These are phyloP conservation scores for Ogataea hybrid DNA, from an alignment of 1,139 yeast species.

Conservation along the genomic window DNA sequence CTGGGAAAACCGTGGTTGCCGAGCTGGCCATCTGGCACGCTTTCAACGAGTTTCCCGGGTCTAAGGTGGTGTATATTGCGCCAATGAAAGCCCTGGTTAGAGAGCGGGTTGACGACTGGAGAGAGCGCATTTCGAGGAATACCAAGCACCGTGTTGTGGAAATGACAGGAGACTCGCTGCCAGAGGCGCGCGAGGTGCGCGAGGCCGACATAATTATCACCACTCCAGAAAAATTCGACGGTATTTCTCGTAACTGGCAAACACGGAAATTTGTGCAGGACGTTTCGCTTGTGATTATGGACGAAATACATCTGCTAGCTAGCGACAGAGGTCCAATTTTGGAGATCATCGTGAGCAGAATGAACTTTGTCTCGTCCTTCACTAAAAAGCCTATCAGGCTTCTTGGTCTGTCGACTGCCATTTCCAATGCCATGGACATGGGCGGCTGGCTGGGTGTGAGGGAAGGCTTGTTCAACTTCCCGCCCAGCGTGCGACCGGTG, in stretches of 20 bases:
- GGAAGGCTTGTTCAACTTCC: constrained; percentile 88
- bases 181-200: constrained; percentile 81
- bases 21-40: constrained; percentile 98
- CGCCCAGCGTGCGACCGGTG: constrained; percentile 95
- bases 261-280: constrained; percentile 90
- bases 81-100: constrained; percentile 99
- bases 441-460: constrained; percentile 96
- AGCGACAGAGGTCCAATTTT: constrained; percentile 98
- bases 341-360: constrained; percentile 98
- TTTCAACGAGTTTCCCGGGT: constrained; percentile 71
- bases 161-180: constrained; percentile 94
- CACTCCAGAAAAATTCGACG: constrained; percentile 98
- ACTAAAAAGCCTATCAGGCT: constrained; percentile 76
- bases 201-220: constrained; percentile 92
- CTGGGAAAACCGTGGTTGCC: constrained; percentile 97
- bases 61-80: constrained; percentile 91
- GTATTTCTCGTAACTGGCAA: constrained; percentile 98
- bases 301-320: constrained; percentile 94
- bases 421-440: constrained; percentile 96
- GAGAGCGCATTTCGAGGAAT: constrained; percentile 56
- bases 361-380: constrained; percentile 84
- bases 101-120: constrained; percentile 97
- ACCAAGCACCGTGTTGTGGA: constrained; percentile 78
- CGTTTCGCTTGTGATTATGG: constrained; percentile 92
- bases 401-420: constrained; percentile 96